Percentiles rank a stretch among this genome's conserved stretches.
Evolutionary conservation across 768 basidiomycete genomes (phyloP).

Genomic region (Pisolithus orientalis): DNA sequence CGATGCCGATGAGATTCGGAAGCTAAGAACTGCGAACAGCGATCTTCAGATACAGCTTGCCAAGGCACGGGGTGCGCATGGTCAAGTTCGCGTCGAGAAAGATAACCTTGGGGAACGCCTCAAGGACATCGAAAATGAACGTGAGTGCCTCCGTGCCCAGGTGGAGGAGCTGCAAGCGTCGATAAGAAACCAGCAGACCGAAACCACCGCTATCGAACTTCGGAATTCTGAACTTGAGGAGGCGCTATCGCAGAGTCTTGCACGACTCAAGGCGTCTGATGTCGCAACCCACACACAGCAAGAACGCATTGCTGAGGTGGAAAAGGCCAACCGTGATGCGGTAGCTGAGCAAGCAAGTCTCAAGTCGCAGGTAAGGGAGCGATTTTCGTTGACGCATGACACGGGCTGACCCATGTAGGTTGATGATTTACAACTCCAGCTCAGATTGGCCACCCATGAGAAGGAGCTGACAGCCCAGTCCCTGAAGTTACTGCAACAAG

Average conservation of each 20-base stretch:
- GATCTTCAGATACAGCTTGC: constrained; percentile 69
- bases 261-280: constrained; percentile 68
- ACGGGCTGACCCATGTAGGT: constrained; percentile 34
- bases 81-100: constrained; percentile 78
- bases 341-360: constrained; percentile 49
- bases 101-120: constrained; percentile 64
- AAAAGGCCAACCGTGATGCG: constrained; percentile 53
- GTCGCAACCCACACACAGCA: constrained; percentile 54
- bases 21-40: constrained; percentile 43
- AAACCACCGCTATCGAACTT: constrained; percentile 41
- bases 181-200: constrained; percentile 37
- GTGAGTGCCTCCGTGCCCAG: constrained; percentile 52
- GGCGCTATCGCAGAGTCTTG: constrained; percentile 66
- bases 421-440: constrained; percentile 53
- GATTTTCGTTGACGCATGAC: background rate
- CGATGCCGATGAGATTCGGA: constrained; percentile 67
- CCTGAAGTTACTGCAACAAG: constrained; percentile 47
- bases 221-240: constrained; percentile 61
- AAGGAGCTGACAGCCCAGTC: constrained; percentile 51
- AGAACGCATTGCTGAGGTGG: constrained; percentile 55
- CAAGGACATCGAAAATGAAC: constrained; percentile 52
- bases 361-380: constrained; percentile 49
- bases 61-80: constrained; percentile 72
- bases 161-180: constrained; percentile 48
- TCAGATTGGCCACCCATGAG: constrained; percentile 52